Conservation (phyloP, 148 eudicot genomes). For the Bassia scoparia region DNA sequence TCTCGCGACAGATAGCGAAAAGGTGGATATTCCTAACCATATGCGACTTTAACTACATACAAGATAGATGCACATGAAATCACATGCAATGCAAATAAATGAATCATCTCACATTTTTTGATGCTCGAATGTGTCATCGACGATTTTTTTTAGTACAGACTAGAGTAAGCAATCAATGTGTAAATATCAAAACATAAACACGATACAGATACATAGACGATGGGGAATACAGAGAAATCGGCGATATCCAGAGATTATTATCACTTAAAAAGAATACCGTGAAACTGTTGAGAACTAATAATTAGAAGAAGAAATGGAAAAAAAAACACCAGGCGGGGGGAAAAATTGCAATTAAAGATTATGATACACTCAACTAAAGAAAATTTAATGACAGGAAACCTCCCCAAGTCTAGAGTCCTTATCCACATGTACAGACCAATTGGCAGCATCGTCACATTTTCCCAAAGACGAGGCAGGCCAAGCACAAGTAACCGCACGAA, state of each 20-base stretch:
- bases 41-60: no score
- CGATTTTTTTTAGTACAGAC: background rate
- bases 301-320: background rate
- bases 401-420: conserved; percentile 9
- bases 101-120: no score
- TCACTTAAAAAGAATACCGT: background rate
- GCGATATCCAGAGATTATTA: background rate
- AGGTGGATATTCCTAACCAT: no score
- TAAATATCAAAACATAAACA: background rate
- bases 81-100: no score
- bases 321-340: background rate
- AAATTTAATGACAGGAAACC: background rate
- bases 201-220: background rate
- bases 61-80: no score
- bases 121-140: background rate
- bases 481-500: background rate
- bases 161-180: background rate
- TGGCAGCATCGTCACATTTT: conserved; percentile 9
- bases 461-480: background rate
- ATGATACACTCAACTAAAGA: conserved; percentile 26
- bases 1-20: no score
- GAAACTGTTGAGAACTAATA: background rate
- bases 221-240: background rate
- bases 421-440: conserved; percentile 23
- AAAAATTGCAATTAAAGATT: conserved; percentile 4